A percentile compares a stretch with the other conserved stretches of the same genome.
Conservation (phyloP, 345 rosid species). For the Zanthoxylum bungeanum region DNA sequence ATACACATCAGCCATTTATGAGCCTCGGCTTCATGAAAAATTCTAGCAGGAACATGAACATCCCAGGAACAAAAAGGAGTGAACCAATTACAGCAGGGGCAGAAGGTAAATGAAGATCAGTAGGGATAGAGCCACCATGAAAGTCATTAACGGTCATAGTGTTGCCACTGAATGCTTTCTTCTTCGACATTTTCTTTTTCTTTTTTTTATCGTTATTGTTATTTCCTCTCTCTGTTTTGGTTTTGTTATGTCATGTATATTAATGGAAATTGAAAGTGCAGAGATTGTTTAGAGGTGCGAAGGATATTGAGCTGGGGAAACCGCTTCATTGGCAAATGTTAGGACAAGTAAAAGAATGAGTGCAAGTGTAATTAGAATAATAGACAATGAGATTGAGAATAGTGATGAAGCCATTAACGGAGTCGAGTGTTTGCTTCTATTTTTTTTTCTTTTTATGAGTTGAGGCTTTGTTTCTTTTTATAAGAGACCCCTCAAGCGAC, state of each 20-base stretch:
- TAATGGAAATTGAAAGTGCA: too few relatives aligned
- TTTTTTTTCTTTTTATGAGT: too few relatives aligned
- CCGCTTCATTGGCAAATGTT: conserved; percentile 7
- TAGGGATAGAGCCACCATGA: conserved; percentile 89
- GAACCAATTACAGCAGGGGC: conserved; percentile 96
- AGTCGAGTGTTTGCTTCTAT: neutral
- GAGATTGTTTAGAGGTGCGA: too few relatives aligned
- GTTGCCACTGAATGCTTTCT: conserved; percentile 60
- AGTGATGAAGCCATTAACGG: neutral
- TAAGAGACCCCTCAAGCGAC: conserved; percentile 97
- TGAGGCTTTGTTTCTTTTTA: too few relatives aligned
- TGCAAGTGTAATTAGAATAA: neutral
- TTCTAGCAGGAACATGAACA: too few relatives aligned
- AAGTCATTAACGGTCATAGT: conserved; percentile 92
- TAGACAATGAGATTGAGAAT: neutral
- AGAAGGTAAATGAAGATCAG: conserved; percentile 85
- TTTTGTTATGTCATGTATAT: too few relatives aligned
- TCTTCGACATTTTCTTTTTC: conserved; percentile 74
- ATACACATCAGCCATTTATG: too few relatives aligned
- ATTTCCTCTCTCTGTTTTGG: neutral
- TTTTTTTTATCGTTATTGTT: neutral
- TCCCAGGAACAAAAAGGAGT: too few relatives aligned
- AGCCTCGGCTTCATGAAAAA: too few relatives aligned
- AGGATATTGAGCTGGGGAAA: too few relatives aligned
- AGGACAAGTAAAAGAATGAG: neutral